A percentile compares a stretch with the other conserved stretches of the same genome.
Conservation (phyloP, 2,329 filamentous ascomycete species). For the Blastomyces parvus region DNA sequence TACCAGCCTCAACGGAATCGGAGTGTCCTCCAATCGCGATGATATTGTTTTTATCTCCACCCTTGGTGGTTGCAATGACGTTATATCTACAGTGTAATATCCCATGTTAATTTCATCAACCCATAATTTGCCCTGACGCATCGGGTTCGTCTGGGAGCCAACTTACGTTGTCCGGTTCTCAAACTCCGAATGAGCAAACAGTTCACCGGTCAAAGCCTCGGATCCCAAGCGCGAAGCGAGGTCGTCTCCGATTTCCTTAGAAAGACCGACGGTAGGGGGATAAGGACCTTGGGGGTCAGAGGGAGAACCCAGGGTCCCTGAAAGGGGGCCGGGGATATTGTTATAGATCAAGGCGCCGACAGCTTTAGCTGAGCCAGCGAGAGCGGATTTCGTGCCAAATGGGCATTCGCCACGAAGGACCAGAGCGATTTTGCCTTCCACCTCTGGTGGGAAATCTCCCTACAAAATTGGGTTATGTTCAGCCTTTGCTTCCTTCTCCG, state of each 20-base stretch:
- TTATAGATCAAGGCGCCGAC: slow-evolving; percentile 66
- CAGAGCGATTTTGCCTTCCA: slow-evolving; percentile 58
- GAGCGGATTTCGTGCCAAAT: slow-evolving; percentile 61
- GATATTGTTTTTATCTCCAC: slow-evolving; percentile 50
- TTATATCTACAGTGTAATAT: slow-evolving; percentile 35
- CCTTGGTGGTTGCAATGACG: slow-evolving; percentile 51
- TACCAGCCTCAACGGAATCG: slow-evolving; percentile 46
- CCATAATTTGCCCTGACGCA: neutral
- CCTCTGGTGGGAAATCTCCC: slow-evolving; percentile 52
- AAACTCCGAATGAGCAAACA: slow-evolving; percentile 38
- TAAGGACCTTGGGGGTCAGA: slow-evolving; percentile 43
- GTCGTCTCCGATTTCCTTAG: slow-evolving; percentile 48
- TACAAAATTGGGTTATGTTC: slow-evolving; percentile 4
- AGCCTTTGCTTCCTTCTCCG: neutral
- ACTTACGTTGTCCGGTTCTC: slow-evolving; percentile 39
- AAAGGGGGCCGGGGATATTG: slow-evolving; percentile 52
- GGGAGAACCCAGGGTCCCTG: slow-evolving; percentile 59
- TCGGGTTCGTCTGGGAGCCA: neutral
- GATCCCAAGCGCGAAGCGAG: slow-evolving; percentile 46
- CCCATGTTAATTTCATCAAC: slow-evolving; percentile 16
- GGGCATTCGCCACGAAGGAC: slow-evolving; percentile 60
- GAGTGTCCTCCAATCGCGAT: slow-evolving; percentile 52
- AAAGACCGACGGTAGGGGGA: slow-evolving; percentile 60
- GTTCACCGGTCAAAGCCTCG: slow-evolving; percentile 26
- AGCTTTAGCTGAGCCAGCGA: slow-evolving; percentile 61